phyloP scores from a whole-genome alignment of 192 early-diverging fungal species.

The Coemansia sp. region DNA sequence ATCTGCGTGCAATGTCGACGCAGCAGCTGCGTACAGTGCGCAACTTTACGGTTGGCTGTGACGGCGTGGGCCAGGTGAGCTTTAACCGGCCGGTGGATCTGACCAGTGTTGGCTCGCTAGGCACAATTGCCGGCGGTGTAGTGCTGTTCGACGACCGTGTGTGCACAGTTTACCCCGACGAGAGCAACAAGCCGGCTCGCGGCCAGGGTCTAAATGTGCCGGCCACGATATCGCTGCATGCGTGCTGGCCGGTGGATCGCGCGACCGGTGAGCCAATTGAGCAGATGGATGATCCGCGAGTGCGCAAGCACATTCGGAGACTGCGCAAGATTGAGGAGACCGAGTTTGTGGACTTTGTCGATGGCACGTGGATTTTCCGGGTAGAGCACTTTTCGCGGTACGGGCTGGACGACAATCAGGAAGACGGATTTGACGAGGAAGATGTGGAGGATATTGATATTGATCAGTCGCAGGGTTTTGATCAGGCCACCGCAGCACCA shows the following conservation, averaged over 20 bases:
- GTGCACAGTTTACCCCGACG: slow-evolving; percentile 82
- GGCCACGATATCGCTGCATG: slow-evolving; percentile 72
- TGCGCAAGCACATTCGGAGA: slow-evolving; percentile 66
- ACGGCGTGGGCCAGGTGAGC: slow-evolving; percentile 69
- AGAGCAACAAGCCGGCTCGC: slow-evolving; percentile 70
- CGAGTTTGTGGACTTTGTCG: slow-evolving; percentile 72
- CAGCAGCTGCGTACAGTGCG: slow-evolving; percentile 69
- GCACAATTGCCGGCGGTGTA: slow-evolving; percentile 76
- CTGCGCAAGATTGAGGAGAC: slow-evolving; percentile 74
- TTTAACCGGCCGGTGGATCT: slow-evolving; percentile 87
- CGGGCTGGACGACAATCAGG: slow-evolving; percentile 71
- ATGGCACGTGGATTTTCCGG: slow-evolving; percentile 88
- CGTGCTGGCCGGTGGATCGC: slow-evolving; percentile 87
- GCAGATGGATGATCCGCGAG: slow-evolving; percentile 67
- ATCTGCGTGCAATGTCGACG: slow-evolving; percentile 67
- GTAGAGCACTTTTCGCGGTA: slow-evolving; percentile 87
- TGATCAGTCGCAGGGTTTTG: slow-evolving; percentile 26
- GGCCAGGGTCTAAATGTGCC: slow-evolving; percentile 89
- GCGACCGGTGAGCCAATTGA: slow-evolving; percentile 64
- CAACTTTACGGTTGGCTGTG: slow-evolving; percentile 72
- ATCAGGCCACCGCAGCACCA: slow-evolving; percentile 49
- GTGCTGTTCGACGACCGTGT: slow-evolving; percentile 72
- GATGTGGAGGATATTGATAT: slow-evolving; percentile 10
- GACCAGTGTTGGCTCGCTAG: slow-evolving; percentile 51
- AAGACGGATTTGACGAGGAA: slow-evolving; percentile 57